phyloP scores from a whole-genome alignment of 345 rosid species.

The Erysimum cheiranthoides region DNA sequence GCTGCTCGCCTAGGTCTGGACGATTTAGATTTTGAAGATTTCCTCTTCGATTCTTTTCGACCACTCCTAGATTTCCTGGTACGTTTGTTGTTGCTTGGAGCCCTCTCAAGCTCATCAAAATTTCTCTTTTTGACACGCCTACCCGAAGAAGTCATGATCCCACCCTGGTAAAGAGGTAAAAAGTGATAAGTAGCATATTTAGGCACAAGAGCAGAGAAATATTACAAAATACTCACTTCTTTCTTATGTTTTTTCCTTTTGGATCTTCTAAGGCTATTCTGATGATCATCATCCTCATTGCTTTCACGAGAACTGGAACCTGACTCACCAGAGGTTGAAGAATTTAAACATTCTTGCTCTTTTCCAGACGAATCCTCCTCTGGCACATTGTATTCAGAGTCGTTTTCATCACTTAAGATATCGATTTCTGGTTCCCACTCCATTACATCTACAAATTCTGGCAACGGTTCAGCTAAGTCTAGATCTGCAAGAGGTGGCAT shows the following conservation, averaged over 20 bases:
- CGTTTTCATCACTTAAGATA: slow-evolving; percentile 81
- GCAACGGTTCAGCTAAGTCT: slow-evolving; percentile 79
- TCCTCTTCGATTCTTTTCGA: slow-evolving; percentile 59
- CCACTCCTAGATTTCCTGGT: slow-evolving; percentile 62
- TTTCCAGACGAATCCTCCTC: slow-evolving; percentile 79
- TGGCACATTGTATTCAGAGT: slow-evolving; percentile 91
- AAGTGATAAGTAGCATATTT: slow-evolving; percentile 31
- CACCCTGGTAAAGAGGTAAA: slow-evolving; percentile 55
- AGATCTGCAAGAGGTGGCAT: slow-evolving; percentile 89
- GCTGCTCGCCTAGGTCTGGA: slow-evolving; percentile 95
- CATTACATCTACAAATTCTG: slow-evolving; percentile 82
- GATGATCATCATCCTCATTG: slow-evolving; percentile 59
- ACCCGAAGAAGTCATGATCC: slow-evolving; percentile 88
- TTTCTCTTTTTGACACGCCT: slow-evolving; percentile 90
- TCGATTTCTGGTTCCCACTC: slow-evolving; percentile 95
- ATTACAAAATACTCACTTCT: slow-evolving; percentile 57
- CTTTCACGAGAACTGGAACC: slow-evolving; percentile 69
- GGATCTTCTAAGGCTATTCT: slow-evolving; percentile 72
- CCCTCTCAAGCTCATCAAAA: slow-evolving; percentile 72
- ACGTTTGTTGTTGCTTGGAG: slow-evolving; percentile 52
- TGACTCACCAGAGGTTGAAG: slow-evolving; percentile 64
- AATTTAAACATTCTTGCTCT: slow-evolving; percentile 72
- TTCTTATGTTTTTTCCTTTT: slow-evolving; percentile 72
- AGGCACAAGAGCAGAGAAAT: slow-evolving; percentile 24
- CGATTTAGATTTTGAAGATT: slow-evolving; percentile 69